Evolutionary conservation across 2,329 filamentous ascomycete species (phyloP).

Genomic region (Ceratocystis smalleyi): DNA sequence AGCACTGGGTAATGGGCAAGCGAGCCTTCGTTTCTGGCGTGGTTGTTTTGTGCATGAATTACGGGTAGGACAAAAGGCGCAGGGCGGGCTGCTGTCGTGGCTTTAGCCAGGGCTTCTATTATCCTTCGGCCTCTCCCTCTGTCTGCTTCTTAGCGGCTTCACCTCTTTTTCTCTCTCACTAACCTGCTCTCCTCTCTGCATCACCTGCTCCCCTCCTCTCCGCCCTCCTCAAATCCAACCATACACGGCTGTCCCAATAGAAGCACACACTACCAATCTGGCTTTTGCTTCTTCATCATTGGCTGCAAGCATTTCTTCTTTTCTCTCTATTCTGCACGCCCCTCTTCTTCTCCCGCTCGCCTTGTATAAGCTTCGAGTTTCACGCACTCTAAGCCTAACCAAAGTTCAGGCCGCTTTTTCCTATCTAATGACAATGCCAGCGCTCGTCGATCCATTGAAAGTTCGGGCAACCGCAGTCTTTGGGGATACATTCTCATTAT

Average conservation of each 20-base stretch:
- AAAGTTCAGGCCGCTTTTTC: too few relatives aligned
- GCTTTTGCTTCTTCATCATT: not conserved
- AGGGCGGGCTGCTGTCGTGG: not conserved
- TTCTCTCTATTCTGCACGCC: not conserved
- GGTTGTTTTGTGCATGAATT: not conserved
- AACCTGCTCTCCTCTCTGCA: not conserved
- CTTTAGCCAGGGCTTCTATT: not conserved
- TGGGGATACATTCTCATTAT: too few relatives aligned
- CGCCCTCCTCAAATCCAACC: not conserved
- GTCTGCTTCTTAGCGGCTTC: not conserved
- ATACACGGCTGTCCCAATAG: not conserved
- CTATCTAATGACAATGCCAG: too few relatives aligned
- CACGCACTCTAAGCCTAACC: not conserved
- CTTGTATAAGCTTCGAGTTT: not conserved
- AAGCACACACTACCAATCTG: not conserved
- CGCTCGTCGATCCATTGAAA: too few relatives aligned
- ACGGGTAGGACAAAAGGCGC: not conserved
- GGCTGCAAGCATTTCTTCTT: not conserved
- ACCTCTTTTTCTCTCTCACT: not conserved
- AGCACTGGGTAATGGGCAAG: not conserved
- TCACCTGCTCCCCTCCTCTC: not conserved
- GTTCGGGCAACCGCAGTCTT: not conserved
- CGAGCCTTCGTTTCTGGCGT: not conserved
- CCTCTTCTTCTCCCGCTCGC: not conserved
- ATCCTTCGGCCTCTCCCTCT: not conserved